Conservation (phyloP, 75 land plant species). For the Picea glauca region DNA sequence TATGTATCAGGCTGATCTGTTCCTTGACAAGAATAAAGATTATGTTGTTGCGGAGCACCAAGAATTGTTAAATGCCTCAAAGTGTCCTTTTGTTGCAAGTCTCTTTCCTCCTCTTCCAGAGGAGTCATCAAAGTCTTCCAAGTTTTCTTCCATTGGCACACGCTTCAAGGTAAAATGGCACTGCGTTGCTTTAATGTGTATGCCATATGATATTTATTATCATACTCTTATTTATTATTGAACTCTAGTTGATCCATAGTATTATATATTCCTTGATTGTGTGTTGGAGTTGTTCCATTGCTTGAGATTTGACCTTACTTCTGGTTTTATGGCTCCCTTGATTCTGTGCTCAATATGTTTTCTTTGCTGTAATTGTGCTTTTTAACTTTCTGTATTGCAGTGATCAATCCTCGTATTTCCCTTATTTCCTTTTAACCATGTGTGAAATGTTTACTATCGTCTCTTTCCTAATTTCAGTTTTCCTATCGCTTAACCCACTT, state of each 20-base stretch:
- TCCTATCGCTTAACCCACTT: neutral
- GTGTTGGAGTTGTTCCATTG: neutral
- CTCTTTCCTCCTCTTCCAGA: constrained; percentile 73
- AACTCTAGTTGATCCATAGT: neutral
- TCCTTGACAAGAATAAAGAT: constrained; percentile 95
- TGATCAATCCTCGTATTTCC: neutral
- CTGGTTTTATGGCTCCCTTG: neutral
- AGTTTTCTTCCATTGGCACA: constrained; percentile 95
- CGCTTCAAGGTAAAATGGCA: constrained; percentile 76
- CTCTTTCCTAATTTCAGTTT: too few species aligned
- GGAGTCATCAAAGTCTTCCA: constrained; percentile 85
- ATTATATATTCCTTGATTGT: neutral
- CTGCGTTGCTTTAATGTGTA: neutral
- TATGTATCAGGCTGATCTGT: constrained; percentile 78
- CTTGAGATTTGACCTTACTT: neutral
- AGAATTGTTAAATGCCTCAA: constrained; percentile 74
- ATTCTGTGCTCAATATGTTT: neutral
- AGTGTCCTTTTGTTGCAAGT: constrained; percentile 75
- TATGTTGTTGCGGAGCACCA: constrained; percentile 99
- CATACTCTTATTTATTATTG: neutral
- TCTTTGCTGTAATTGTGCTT: neutral
- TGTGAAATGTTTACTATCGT: too few species aligned
- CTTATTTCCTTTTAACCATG: too few species aligned
- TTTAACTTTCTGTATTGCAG: neutral
- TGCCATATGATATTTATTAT: neutral